A percentile compares a stretch with the other conserved stretches of the same genome.
Conservation (phyloP, 306 rosid species). For the Cucurbita maxima region DNA sequence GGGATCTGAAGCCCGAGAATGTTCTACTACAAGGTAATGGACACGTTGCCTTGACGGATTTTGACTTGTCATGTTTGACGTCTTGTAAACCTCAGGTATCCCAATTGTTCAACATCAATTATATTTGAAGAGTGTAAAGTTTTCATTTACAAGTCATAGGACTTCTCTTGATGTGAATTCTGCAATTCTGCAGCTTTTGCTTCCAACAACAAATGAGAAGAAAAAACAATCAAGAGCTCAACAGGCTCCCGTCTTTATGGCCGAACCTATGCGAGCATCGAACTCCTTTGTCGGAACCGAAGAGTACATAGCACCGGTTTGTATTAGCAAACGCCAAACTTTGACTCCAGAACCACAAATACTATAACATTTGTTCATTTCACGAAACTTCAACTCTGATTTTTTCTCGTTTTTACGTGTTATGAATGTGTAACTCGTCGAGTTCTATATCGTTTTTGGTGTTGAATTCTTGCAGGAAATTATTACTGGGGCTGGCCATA, state of each 20-base stretch:
- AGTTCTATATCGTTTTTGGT: too few species aligned
- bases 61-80: constrained; percentile 85
- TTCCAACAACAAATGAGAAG: constrained; percentile 42
- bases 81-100: constrained; percentile 84
- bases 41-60: constrained; percentile 74
- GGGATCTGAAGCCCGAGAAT: constrained; percentile 96
- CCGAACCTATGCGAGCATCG: constrained; percentile 98
- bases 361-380: too few species aligned
- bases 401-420: too few species aligned
- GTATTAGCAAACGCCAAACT: constrained; percentile 10
- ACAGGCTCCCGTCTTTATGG: constrained; percentile 61
- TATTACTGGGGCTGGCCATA: constrained; percentile 85
- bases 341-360: background rate
- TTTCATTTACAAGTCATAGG: background rate
- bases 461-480: constrained; percentile 42
- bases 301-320: constrained; percentile 98
- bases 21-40: constrained; percentile 71
- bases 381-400: too few species aligned
- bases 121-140: background rate
- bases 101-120: background rate
- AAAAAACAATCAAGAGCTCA: constrained; percentile 43
- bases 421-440: too few species aligned
- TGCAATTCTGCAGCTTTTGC: constrained; percentile 44
- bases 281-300: constrained; percentile 98
- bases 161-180: background rate